A percentile compares a stretch with the other conserved stretches of the same genome.
Conservation (phyloP, 768 basidiomycete genomes). For the Xerocomellus chrysenteron region DNA sequence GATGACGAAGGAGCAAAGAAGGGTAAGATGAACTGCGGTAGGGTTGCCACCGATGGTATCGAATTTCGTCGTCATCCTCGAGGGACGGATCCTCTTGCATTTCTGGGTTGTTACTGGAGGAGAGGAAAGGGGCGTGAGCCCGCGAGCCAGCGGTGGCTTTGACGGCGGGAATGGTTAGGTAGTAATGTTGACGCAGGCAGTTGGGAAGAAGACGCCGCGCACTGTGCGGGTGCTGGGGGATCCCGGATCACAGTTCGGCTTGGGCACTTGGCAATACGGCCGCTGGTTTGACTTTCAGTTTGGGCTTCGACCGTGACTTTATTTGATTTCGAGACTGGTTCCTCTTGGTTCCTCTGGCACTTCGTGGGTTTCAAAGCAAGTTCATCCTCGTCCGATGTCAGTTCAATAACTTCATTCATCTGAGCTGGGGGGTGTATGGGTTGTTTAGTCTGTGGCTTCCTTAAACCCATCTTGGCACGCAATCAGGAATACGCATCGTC, state of each 20-base stretch:
- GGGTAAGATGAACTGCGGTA: conserved; percentile 14
- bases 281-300: conserved; percentile 15
- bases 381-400: conserved; percentile 45
- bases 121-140: conserved; percentile 26
- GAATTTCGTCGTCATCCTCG: conserved; percentile 14
- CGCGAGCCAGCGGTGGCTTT: conserved; percentile 21
- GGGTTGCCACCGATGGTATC: conserved; percentile 4
- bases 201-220: conserved; percentile 29
- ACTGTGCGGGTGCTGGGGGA: conserved; percentile 34
- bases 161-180: conserved; percentile 26
- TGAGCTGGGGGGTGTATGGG: conserved; percentile 1
- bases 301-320: conserved; percentile 29
- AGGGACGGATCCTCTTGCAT: conserved; percentile 23
- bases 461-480: conserved; percentile 54
- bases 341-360: conserved; percentile 31
- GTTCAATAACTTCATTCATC: conserved; percentile 43
- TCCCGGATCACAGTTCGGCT: conserved; percentile 4
- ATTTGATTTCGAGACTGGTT: conserved; percentile 26
- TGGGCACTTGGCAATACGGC: conserved; percentile 16
- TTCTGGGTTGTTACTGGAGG: conserved; percentile 23
- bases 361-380: conserved; percentile 32
- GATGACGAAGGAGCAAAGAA: conserved; percentile 51
- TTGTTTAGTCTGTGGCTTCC: conserved; percentile 30
- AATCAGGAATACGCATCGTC: conserved; percentile 25
- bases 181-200: conserved; percentile 34